Conservation (phyloP, 441 rosid genomes). For the Mallotus japonicus region DNA sequence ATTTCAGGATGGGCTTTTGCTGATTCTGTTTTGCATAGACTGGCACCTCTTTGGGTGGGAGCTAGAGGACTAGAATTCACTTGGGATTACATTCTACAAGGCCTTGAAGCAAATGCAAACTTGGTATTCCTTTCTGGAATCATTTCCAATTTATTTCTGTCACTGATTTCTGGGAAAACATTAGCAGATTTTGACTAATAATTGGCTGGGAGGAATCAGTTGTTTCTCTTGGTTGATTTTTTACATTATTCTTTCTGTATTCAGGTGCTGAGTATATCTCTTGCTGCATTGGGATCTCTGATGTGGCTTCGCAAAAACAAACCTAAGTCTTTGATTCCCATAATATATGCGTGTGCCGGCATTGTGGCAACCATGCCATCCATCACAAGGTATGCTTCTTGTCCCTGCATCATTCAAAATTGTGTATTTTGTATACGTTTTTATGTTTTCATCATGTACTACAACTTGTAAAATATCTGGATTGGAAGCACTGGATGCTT, state of each 20-base stretch:
- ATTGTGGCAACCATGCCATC: slow-evolving; percentile 96
- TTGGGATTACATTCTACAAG: slow-evolving; percentile 88
- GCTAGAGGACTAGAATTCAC: slow-evolving; percentile 93
- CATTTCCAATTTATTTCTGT: not conserved
- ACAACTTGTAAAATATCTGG: not conserved
- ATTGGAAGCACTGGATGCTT: not conserved
- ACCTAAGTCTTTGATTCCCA: slow-evolving; percentile 78
- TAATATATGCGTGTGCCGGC: slow-evolving; percentile 77
- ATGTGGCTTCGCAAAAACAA: slow-evolving; percentile 97
- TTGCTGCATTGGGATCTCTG: slow-evolving; percentile 89
- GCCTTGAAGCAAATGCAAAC: slow-evolving; percentile 95
- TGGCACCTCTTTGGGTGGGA: slow-evolving; percentile 97
- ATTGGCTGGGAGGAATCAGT: not conserved
- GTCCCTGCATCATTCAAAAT: not conserved
- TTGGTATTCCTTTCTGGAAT: slow-evolving; percentile 42
- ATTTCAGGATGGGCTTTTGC: slow-evolving; percentile 92
- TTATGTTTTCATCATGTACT: not conserved
- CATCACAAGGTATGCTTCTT: slow-evolving; percentile 53
- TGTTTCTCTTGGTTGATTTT: not conserved
- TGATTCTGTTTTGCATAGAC: slow-evolving; percentile 82
- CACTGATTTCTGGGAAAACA: not conserved
- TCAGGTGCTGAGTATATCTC: slow-evolving; percentile 82
- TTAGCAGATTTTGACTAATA: not conserved
- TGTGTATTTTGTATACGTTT: not conserved
- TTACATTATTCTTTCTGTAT: slow-evolving; percentile 19